A percentile compares a stretch with the other conserved stretches of the same genome.
Evolutionary conservation across 1,139 yeast genomes (phyloP).

Genomic region (Zhuliangozyma parablackwelliae): DNA sequence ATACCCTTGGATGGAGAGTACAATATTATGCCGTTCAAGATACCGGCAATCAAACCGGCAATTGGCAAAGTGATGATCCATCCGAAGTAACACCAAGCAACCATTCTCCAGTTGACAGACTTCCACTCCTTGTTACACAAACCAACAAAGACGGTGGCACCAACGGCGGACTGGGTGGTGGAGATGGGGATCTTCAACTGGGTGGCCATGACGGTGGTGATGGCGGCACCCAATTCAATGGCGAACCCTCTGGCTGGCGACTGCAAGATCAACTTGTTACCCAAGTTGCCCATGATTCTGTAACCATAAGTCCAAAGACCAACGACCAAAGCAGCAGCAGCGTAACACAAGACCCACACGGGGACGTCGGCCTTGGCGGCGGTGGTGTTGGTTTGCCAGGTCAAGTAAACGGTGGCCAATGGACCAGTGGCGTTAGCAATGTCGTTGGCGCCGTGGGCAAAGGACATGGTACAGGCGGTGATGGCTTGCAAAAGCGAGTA

Average conservation of each 20-base stretch:
- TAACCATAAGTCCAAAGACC: constrained; percentile 76
- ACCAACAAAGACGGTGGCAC: constrained; percentile 76
- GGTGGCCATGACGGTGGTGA: constrained; percentile 73
- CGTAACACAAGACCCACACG: constrained; percentile 64
- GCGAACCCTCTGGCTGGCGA: constrained; percentile 81
- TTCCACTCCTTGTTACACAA: constrained; percentile 60
- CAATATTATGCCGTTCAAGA: constrained; percentile 59
- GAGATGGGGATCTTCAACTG: constrained; percentile 69
- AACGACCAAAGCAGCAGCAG: constrained; percentile 63
- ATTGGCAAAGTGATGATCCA: constrained; percentile 73
- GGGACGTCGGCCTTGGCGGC: constrained; percentile 57
- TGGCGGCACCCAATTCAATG: constrained; percentile 75
- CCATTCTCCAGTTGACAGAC: constrained; percentile 79
- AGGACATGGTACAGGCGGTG: constrained; percentile 77
- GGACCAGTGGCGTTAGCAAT: constrained; percentile 81
- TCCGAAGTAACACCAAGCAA: constrained; percentile 64
- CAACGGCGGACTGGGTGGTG: constrained; percentile 78
- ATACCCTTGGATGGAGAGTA: constrained; percentile 60
- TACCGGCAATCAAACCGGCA: constrained; percentile 71
- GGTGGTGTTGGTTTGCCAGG: constrained; percentile 54
- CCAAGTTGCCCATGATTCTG: constrained; percentile 66
- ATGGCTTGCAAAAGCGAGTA: constrained; percentile 68
- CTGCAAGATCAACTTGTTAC: constrained; percentile 71
- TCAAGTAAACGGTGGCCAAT: constrained; percentile 57
- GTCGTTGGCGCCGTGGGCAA: constrained; percentile 81